phyloP scores from a whole-genome alignment of 164 flowering plant species.

The Saururus chinensis region DNA sequence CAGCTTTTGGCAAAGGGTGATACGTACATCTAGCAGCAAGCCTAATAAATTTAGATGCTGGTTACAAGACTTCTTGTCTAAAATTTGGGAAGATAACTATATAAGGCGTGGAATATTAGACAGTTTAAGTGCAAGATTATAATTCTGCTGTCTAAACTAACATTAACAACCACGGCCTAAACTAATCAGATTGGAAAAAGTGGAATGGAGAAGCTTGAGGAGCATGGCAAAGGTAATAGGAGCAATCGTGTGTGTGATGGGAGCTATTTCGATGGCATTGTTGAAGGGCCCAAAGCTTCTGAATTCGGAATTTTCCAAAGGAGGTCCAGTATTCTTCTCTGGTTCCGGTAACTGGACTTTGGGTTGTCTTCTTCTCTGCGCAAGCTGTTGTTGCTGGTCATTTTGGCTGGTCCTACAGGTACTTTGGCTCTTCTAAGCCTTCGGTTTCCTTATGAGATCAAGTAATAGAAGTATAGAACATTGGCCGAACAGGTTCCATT shows the following conservation, averaged over 20 bases:
- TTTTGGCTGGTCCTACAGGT: slow-evolving; percentile 66
- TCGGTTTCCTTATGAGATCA: neutral
- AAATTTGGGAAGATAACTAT: too few relatives aligned
- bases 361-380: slow-evolving; percentile 48
- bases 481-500: slow-evolving; percentile 38
- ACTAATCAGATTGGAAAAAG: slow-evolving; percentile 34
- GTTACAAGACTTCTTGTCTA: too few relatives aligned
- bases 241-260: slow-evolving; percentile 35
- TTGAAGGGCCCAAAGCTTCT: slow-evolving; percentile 49
- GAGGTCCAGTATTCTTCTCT: slow-evolving; percentile 2
- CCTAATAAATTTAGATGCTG: too few relatives aligned
- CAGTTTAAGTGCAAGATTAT: neutral
- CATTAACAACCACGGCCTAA: neutral
- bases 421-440: neutral
- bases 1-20: too few relatives aligned
- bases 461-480: neutral
- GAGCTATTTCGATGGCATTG: slow-evolving; percentile 43
- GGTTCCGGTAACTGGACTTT: slow-evolving; percentile 32
- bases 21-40: too few relatives aligned
- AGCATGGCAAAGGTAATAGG: slow-evolving; percentile 44
- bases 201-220: slow-evolving; percentile 28
- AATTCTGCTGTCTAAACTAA: neutral
- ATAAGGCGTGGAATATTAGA: too few relatives aligned
- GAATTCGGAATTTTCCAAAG: slow-evolving; percentile 16
- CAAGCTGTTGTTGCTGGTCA: slow-evolving; percentile 47